Conservation (phyloP, 169 alveolate genomes). For the Plasmodium chabaudi region DNA sequence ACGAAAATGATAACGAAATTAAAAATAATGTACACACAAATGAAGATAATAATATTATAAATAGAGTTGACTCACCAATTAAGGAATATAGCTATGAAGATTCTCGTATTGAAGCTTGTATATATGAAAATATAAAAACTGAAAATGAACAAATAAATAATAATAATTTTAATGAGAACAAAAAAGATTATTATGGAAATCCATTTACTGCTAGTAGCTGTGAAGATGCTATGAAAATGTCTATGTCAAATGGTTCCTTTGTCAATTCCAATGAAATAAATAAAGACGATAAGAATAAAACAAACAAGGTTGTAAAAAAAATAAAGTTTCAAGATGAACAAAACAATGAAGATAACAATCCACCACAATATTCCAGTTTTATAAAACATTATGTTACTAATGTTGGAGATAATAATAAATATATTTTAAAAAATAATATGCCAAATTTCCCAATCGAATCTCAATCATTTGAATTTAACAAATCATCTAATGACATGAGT, state of each 20-base stretch:
- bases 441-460: background rate
- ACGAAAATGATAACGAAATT: slow-evolving; percentile 2
- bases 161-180: slow-evolving; percentile 2
- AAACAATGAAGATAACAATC: background rate
- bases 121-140: slow-evolving; percentile 15
- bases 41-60: slow-evolving; percentile 10
- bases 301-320: slow-evolving; percentile 22
- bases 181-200: slow-evolving; percentile 12
- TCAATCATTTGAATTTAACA: slow-evolving; percentile 33
- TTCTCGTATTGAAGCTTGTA: slow-evolving; percentile 31
- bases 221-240: background rate
- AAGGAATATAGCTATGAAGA: slow-evolving; percentile 31
- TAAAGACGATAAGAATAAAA: slow-evolving; percentile 10
- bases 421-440: background rate
- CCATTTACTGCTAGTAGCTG: slow-evolving; percentile 43
- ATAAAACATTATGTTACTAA: slow-evolving; percentile 37
- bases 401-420: slow-evolving; percentile 15
- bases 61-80: slow-evolving; percentile 7
- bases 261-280: too few relatives aligned
- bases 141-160: background rate
- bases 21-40: background rate
- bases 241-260: too few relatives aligned
- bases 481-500: background rate
- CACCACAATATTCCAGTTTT: slow-evolving; percentile 2
- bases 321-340: slow-evolving; percentile 17